Evolutionary conservation across 177 flowering plant genomes (phyloP), one percentile per base, ranked within the genome.

Genomic region (Vitis hybrid): DNA sequence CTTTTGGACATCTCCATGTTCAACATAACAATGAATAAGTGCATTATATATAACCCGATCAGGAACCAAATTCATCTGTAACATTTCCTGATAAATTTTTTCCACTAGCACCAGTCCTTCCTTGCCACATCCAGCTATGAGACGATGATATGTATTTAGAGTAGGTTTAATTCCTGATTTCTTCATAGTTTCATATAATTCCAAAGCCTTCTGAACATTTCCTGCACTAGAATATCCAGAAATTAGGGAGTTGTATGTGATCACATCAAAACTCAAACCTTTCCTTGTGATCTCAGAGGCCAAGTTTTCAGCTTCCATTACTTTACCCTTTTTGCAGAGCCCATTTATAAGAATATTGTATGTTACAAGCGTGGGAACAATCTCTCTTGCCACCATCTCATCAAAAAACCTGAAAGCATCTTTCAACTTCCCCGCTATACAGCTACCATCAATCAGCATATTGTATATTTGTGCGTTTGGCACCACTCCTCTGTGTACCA

Each of bases 201-300:
- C 84, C 15, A 88, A 70, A 71, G 85, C 83, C 70, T 82, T 88
- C 26, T 68, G 65, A 11, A 72, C 19, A 55, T 85, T 77, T 40
- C 88, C 87, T n/a, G 60, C 52, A 56, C 30, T 65, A 2, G 81
- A 75, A 67, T 85, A 85, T 13, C 90, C 97, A n/a, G 83, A 73
- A 15, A 93, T 87, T 48, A 91, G 75, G 62, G 92, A 79, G 78
- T 90, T 93, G 82, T 82, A 93, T 45, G 95, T 90, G 78, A 89
- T 83, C 45, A 75, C 84, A 85, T 90, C 97, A 62, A 87, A 93
- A 34, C 2, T 65, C 60, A 80, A 60, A 70, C 93, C 90, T 64
- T 73, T 79, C 12, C 56, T 70, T 17, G 60, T 71, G n/a, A 89
- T 78, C 64, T 70, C 69, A 23, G 18, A 1, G 56, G 73, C 77